Evolutionary conservation across 192 early-diverging fungal species (phyloP).

Genomic region (Backusella mclennaniae): DNA sequence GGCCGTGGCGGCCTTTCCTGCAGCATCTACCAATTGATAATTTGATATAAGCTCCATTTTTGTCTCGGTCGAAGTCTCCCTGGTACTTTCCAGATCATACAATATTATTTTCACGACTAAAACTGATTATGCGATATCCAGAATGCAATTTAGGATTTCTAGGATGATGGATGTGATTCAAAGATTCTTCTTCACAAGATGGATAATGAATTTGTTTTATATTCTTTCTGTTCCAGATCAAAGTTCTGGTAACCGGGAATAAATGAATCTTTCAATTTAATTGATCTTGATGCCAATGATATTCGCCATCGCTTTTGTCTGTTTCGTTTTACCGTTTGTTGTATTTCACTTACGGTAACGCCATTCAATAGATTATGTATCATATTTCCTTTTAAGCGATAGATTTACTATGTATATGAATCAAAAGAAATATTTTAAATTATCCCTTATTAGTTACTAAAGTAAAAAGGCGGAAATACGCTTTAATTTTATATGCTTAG

Average conservation of each 20-base stretch:
- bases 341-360: not conserved
- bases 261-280: not conserved
- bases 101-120: conserved; percentile 42
- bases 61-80: conserved; percentile 38
- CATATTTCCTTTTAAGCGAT: not conserved
- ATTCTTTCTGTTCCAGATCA: not conserved
- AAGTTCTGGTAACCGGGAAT: not conserved
- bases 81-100: conserved; percentile 42
- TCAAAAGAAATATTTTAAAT: not conserved
- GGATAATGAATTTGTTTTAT: not conserved
- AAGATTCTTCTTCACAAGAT: not conserved
- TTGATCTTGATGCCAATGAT: not conserved
- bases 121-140: conserved; percentile 38
- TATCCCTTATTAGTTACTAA: not conserved
- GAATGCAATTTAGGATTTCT: conserved; percentile 37
- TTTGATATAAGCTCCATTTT: conserved; percentile 10
- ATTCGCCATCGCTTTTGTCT: not conserved
- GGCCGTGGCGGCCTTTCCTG: conserved; percentile 20
- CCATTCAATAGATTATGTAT: not conserved
- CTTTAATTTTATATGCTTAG: conserved; percentile 22
- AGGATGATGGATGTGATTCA: not conserved
- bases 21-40: conserved; percentile 6
- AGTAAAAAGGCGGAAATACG: not conserved
- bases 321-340: no score
- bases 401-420: not conserved